These are phyloP conservation scores for Artemisia argyi DNA, from an alignment of 129 eudicot species.

Conservation along the genomic window DNA sequence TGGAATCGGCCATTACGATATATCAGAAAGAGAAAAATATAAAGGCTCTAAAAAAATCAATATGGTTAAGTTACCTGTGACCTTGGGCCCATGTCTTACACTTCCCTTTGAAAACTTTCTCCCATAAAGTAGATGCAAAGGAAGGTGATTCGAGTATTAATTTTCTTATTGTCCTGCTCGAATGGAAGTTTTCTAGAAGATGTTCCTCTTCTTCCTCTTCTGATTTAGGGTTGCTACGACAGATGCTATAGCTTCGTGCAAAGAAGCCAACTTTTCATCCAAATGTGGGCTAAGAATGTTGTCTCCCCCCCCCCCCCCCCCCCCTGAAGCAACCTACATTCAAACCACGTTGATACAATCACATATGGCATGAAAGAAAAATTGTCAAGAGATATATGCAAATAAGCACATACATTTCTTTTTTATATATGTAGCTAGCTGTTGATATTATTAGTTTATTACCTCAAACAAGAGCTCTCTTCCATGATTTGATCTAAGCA, in stretches of 20 bases:
- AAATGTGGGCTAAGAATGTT: slow-evolving; percentile 67
- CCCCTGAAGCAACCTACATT: slow-evolving; percentile 83
- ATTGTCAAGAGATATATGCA: too few species aligned
- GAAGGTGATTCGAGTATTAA: slow-evolving; percentile 74
- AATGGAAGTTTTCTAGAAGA: slow-evolving; percentile 74
- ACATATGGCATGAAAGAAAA: too few species aligned
- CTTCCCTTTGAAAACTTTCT: slow-evolving; percentile 68
- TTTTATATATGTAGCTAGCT: too few species aligned
- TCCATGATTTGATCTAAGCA: too few species aligned
- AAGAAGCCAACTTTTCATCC: slow-evolving; percentile 53
- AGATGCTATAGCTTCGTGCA: slow-evolving; percentile 65
- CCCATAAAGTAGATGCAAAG: slow-evolving; percentile 78
- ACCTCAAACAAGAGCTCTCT: too few species aligned
- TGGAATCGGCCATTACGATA: too few species aligned
- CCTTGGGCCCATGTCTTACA: slow-evolving; percentile 76
- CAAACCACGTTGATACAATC: neutral
- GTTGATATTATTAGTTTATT: too few species aligned
- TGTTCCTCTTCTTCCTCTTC: slow-evolving; percentile 66
- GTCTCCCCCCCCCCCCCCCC: too few species aligned
- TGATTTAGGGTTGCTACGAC: slow-evolving; percentile 51
- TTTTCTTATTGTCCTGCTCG: slow-evolving; percentile 80
- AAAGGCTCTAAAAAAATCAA: neutral
- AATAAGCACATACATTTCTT: too few species aligned
- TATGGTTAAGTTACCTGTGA: slow-evolving; percentile 58
- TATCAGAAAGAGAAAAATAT: neutral